These are phyloP conservation scores for Diaporthe sp. DNA, from an alignment of 2,329 filamentous ascomycete genomes.

Conservation along the genomic window DNA sequence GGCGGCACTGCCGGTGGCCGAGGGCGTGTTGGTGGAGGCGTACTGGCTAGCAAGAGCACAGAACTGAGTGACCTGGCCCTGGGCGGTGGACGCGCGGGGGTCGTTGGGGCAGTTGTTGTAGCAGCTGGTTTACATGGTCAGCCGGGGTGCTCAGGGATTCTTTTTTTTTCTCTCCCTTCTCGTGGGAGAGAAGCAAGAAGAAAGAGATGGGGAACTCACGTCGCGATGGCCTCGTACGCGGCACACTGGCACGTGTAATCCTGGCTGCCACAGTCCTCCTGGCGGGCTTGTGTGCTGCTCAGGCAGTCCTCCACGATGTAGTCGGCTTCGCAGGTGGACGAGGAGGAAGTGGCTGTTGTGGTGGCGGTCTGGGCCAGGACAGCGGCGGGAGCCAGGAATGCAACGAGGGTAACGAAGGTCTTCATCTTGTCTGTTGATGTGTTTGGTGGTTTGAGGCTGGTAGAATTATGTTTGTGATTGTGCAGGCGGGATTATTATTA, in stretches of 20 bases:
- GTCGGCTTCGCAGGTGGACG: constrained; percentile 56
- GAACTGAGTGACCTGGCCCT: constrained; percentile 56
- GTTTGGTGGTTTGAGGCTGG: not conserved
- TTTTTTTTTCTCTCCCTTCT: not conserved
- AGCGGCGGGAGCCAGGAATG: constrained; percentile 51
- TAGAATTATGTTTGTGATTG: not conserved
- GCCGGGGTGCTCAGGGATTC: not conserved
- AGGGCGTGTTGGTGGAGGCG: constrained; percentile 43
- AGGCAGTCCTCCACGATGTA: constrained; percentile 63
- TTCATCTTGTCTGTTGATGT: constrained; percentile 54
- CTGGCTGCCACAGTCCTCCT: constrained; percentile 51
- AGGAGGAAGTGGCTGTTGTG: constrained; percentile 51
- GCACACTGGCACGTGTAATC: constrained; percentile 64
- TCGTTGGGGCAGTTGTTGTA: constrained; percentile 70
- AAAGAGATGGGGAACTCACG: constrained; percentile 51
- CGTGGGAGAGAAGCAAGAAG: not conserved
- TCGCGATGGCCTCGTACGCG: constrained; percentile 58
- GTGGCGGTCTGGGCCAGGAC: constrained; percentile 51
- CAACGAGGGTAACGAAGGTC: constrained; percentile 55
- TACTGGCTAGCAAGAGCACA: constrained; percentile 61
- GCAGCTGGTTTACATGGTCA: constrained; percentile 53
- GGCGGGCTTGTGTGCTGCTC: constrained; percentile 53
- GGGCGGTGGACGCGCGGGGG: constrained; percentile 49
- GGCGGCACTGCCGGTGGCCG: constrained; percentile 41
- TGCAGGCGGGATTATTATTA: constrained; percentile 22